Evolutionary conservation across 257 asterid species (phyloP), one percentile per base, ranked within the genome.

Genomic region (Nicotiana undulata): DNA sequence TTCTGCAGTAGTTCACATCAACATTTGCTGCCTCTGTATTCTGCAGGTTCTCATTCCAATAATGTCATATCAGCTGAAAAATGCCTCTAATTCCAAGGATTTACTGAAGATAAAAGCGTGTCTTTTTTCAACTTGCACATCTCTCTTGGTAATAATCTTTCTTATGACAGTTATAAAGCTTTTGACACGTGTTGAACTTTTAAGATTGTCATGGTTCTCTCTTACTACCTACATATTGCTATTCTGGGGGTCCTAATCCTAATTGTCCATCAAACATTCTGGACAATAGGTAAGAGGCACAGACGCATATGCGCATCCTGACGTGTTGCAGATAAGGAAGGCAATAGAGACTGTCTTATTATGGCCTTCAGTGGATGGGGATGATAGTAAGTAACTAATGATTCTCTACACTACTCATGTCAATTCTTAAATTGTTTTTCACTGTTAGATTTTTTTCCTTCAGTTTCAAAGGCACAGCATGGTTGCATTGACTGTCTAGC

Each of bases 401-500:
- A 31, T 65, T 22, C 60, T 17, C 49, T 81, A 2, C 11, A 77
- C 79, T 76, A 34, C 81, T 37, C 53, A 67, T 37, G 31, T 60
- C n/a, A 59, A 58, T 80, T 83, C 66, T 72, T 63, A 55, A 55
- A 34, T 81, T 88, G 79, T 83, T 40, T 24, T 77, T 29, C 10
- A 29, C 80, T 75, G 51, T 76, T 37, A 1, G 31, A 20, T 81
- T 46, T 18, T 77, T 63, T 83, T 31, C 83, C 80, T 70, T 37
- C 92, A 93, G 97, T 90, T 87, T 86, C 93, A 32, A 95, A 95
- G 90, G 97, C 92, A 29, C 98, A 95, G 83, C 98, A 92, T 81
- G 98, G 98, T 81, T 93, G 98, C 94, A 95, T 93, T 51, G 98
- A 95, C 86, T 93, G 92, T 88, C 81, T 95, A 86, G 97, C 97